These are phyloP conservation scores for Diplodia intermedia DNA, from an alignment of 2,329 filamentous ascomycete genomes.

Conservation along the genomic window DNA sequence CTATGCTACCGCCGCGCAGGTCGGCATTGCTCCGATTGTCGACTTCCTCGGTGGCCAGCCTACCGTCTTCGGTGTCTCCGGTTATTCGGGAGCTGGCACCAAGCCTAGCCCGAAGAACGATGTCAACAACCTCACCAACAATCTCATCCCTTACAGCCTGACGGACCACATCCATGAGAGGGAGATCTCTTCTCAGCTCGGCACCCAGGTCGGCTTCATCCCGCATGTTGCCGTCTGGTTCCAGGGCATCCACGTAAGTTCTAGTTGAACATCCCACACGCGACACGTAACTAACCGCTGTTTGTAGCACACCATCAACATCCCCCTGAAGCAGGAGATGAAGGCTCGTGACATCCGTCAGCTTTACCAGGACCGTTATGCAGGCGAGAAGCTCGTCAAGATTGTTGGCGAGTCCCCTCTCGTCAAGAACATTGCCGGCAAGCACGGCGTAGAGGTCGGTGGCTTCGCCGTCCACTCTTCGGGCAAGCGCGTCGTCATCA, in stretches of 20 bases:
- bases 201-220: slow-evolving; percentile 78
- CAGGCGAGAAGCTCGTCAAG: slow-evolving; percentile 94
- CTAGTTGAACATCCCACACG: neutral
- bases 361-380: slow-evolving; percentile 94
- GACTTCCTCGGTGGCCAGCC: slow-evolving; percentile 79
- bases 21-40: slow-evolving; percentile 84
- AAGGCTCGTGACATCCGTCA: slow-evolving; percentile 90
- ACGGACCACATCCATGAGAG: slow-evolving; percentile 95
- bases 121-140: slow-evolving; percentile 79
- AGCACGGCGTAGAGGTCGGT: slow-evolving; percentile 91
- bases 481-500: slow-evolving; percentile 92
- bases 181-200: slow-evolving; percentile 83
- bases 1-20: slow-evolving; percentile 91
- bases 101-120: slow-evolving; percentile 96
- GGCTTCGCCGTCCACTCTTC: slow-evolving; percentile 91
- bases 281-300: slow-evolving; percentile 16
- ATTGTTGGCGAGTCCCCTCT: slow-evolving; percentile 84
- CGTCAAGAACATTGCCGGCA: slow-evolving; percentile 83
- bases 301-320: slow-evolving; percentile 79
- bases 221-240: slow-evolving; percentile 98
- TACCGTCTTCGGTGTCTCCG: slow-evolving; percentile 87
- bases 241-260: slow-evolving; percentile 78
- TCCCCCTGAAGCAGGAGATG: slow-evolving; percentile 86
- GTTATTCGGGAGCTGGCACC: slow-evolving; percentile 93
- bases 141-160: slow-evolving; percentile 88